A percentile compares a stretch with the other conserved stretches of the same genome.
Conservation (phyloP, 1,284 basidiomycete genomes). For the Ustilago hordei region DNA sequence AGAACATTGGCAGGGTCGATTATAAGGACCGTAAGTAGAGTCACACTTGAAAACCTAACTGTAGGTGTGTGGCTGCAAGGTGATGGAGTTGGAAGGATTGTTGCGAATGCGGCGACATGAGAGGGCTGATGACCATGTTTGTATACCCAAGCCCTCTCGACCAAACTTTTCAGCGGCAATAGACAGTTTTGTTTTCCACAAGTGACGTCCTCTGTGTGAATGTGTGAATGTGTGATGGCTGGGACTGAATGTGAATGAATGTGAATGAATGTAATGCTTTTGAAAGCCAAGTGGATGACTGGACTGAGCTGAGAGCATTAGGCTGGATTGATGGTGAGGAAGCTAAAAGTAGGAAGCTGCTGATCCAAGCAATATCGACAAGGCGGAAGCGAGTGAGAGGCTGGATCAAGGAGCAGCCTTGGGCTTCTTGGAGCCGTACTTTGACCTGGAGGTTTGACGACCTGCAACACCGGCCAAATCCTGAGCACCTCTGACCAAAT, state of each 20-base stretch:
- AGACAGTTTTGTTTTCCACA: not conserved
- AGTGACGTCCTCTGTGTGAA: not conserved
- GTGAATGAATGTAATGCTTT: not conserved
- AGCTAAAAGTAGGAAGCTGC: conserved; percentile 18
- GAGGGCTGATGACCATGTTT: not conserved
- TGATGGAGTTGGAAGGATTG: not conserved
- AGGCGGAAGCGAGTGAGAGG: not conserved
- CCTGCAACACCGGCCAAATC: conserved; percentile 93
- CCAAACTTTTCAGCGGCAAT: not conserved
- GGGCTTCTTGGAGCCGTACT: conserved; percentile 94
- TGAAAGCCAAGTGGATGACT: not conserved
- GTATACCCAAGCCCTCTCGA: conserved; percentile 8
- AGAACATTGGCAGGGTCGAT: conserved; percentile 55
- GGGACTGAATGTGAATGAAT: no score
- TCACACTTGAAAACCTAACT: not conserved
- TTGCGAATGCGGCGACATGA: not conserved
- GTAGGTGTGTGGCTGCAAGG: not conserved
- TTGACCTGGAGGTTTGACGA: conserved; percentile 83
- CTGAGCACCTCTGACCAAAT: conserved; percentile 90
- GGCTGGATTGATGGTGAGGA: not conserved
- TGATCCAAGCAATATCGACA: no score
- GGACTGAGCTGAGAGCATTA: not conserved
- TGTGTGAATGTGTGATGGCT: no score
- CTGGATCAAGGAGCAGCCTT: conserved; percentile 68
- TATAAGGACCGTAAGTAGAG: conserved; percentile 13